A percentile compares a stretch with the other conserved stretches of the same genome.
These are phyloP conservation scores for Pythium vanterpoolii DNA, from an alignment of 352 stramenopile species.

Conservation along the genomic window DNA sequence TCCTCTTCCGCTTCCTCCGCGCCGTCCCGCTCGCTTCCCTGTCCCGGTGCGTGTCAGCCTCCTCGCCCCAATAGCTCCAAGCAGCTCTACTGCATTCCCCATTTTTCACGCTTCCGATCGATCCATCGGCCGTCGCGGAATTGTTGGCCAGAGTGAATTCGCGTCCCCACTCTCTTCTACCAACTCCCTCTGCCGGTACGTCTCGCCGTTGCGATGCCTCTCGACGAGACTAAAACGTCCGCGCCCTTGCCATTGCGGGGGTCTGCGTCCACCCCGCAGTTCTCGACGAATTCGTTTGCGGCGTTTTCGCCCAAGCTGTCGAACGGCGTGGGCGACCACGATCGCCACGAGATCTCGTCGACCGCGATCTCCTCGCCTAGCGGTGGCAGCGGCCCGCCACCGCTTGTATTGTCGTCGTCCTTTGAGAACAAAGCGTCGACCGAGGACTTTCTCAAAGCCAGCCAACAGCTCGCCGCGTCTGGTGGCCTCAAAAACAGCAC, in stretches of 20 bases:
- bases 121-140: no score
- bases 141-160: no score
- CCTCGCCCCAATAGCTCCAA: no score
- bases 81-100: background rate
- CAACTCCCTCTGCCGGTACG: constrained; percentile 2
- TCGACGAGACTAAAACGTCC: constrained; percentile 19
- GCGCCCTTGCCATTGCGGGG: constrained; percentile 17
- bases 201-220: constrained; percentile 12
- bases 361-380: constrained; percentile 34
- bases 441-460: constrained; percentile 19
- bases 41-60: background rate
- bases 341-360: constrained; percentile 11
- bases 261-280: constrained; percentile 21
- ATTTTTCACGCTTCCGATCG: constrained; percentile 1
- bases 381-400: background rate
- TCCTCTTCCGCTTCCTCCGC: background rate
- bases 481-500: constrained; percentile 50
- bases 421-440: constrained; percentile 22
- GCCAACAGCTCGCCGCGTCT: constrained; percentile 6
- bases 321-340: constrained; percentile 16
- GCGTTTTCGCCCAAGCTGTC: constrained; percentile 20
- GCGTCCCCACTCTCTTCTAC: background rate
- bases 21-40: background rate
- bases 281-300: constrained; percentile 15
- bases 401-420: constrained; percentile 13